Evolutionary conservation across 2,329 filamentous ascomycete species (phyloP).

Genomic region (Penicillium concentricum): DNA sequence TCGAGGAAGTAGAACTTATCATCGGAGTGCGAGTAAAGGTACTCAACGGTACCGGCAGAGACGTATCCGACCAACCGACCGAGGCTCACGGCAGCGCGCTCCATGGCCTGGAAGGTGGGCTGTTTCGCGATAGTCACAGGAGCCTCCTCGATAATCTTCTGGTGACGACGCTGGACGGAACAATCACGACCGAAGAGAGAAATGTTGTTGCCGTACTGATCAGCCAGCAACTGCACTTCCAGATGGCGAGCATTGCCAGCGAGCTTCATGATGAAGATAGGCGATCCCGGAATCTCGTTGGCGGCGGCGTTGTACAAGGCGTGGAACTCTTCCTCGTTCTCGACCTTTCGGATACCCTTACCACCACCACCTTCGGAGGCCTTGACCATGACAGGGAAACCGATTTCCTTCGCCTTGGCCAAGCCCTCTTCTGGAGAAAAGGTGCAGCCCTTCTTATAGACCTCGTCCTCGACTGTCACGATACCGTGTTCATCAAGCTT

Average conservation of each 20-base stretch:
- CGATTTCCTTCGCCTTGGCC: slow-evolving; percentile 80
- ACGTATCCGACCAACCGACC: slow-evolving; percentile 96
- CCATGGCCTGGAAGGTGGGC: slow-evolving; percentile 91
- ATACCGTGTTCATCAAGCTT: slow-evolving; percentile 76
- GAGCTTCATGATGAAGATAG: slow-evolving; percentile 99
- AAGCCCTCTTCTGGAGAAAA: slow-evolving; percentile 87
- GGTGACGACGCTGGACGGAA: slow-evolving; percentile 95
- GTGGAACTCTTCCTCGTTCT: slow-evolving; percentile 79
- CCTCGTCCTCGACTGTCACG: slow-evolving; percentile 81
- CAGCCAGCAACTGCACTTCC: slow-evolving; percentile 94
- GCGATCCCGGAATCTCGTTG: slow-evolving; percentile 95
- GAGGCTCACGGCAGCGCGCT: slow-evolving; percentile 90
- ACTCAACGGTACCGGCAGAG: slow-evolving; percentile 97
- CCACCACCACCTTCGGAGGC: slow-evolving; percentile 99
- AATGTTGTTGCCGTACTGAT: slow-evolving; percentile 99
- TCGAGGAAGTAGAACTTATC: slow-evolving; percentile 99
- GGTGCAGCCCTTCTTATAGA: slow-evolving; percentile 91
- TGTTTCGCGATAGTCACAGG: slow-evolving; percentile 93
- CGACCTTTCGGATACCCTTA: slow-evolving; percentile 97
- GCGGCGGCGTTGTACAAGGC: slow-evolving; percentile 91
- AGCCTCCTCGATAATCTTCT: slow-evolving; percentile 99
- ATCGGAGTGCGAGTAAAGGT: slow-evolving; percentile 95
- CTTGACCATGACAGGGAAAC: slow-evolving; percentile 99
- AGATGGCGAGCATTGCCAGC: slow-evolving; percentile 94
- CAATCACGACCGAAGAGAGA: slow-evolving; percentile 98